Conservation (phyloP, 2,329 filamentous ascomycete species). For the Berkeleyomyces rouxiae region DNA sequence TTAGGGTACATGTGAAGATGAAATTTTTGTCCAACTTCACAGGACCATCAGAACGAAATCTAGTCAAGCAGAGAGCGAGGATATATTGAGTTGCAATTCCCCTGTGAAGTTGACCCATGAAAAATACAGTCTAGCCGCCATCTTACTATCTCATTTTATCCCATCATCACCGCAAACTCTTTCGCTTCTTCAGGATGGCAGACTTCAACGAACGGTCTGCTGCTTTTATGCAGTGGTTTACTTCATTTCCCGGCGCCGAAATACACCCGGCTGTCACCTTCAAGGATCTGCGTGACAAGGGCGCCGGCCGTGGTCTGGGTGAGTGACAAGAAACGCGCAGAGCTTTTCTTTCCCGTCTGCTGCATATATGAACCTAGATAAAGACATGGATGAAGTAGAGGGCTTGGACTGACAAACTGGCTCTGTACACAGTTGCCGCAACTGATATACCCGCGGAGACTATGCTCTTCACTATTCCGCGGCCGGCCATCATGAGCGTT, state of each 20-base stretch:
- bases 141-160: background rate
- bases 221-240: constrained; percentile 39
- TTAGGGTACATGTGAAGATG: background rate
- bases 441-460: constrained; percentile 57
- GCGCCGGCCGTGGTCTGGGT: constrained; percentile 41
- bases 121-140: background rate
- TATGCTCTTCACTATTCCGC: constrained; percentile 65
- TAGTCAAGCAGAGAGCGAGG: background rate
- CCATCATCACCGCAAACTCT: background rate
- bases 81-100: background rate
- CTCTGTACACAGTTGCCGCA: constrained; percentile 41
- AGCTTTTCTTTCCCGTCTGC: background rate
- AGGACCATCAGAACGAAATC: too few relatives aligned
- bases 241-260: constrained; percentile 31
- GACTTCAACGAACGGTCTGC: constrained; percentile 29
- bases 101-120: background rate
- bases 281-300: constrained; percentile 31
- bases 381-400: background rate
- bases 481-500: constrained; percentile 50
- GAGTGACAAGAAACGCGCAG: constrained; percentile 14
- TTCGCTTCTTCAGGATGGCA: constrained; percentile 17
- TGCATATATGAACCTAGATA: background rate
- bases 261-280: constrained; percentile 38
- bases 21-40: background rate
- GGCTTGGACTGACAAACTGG: background rate